phyloP scores from a whole-genome alignment of 2,329 filamentous ascomycete species.

The Tolypocladium pustulatum region DNA sequence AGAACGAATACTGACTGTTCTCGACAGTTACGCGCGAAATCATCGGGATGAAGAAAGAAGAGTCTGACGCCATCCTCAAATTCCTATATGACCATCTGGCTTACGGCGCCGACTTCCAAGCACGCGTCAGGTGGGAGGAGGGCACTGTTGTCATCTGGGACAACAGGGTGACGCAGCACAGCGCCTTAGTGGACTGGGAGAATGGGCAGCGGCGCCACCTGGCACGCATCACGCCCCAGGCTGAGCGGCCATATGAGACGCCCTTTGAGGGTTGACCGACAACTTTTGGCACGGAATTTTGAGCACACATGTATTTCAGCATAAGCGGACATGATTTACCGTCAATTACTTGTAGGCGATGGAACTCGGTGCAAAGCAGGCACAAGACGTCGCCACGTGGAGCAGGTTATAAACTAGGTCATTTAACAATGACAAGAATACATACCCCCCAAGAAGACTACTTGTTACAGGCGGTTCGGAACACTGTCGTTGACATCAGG shows the following conservation, averaged over 20 bases:
- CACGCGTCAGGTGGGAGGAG: constrained; percentile 64
- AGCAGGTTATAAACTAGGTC: not conserved
- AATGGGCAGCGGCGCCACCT: constrained; percentile 68
- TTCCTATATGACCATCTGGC: constrained; percentile 52
- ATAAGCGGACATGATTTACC: not conserved
- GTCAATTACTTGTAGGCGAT: not conserved
- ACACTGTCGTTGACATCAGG: constrained; percentile 1
- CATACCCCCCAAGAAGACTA: no score
- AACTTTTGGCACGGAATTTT: not conserved
- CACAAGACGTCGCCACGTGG: not conserved
- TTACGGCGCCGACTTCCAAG: constrained; percentile 55
- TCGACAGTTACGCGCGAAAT: constrained; percentile 64
- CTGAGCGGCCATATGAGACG: constrained; percentile 67
- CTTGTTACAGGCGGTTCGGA: no score
- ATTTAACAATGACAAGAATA: no score
- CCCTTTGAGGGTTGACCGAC: constrained; percentile 21
- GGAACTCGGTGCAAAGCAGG: not conserved
- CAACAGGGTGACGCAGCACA: constrained; percentile 70
- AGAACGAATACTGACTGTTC: not conserved
- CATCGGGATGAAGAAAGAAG: constrained; percentile 76
- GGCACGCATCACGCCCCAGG: constrained; percentile 74
- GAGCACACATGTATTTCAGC: not conserved
- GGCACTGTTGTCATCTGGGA: constrained; percentile 84
- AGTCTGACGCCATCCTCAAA: constrained; percentile 65
- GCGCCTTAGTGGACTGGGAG: constrained; percentile 73